These are phyloP conservation scores for Guillardia theta DNA, from an alignment of 78 protist genomes.

Conservation along the genomic window DNA sequence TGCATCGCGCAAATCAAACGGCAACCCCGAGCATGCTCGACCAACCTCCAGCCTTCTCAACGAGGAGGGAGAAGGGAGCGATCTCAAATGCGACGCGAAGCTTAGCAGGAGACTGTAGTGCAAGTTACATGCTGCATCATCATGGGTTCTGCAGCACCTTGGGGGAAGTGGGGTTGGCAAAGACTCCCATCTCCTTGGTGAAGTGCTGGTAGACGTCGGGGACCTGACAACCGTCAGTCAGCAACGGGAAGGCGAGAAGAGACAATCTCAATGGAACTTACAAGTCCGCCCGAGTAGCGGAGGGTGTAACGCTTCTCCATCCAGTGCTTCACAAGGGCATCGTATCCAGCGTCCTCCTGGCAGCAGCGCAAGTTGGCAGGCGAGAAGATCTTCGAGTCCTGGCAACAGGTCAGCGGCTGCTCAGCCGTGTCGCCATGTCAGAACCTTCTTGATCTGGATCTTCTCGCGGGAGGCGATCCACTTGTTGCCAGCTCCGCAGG, in stretches of 20 bases:
- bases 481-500: constrained; percentile 8
- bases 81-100: constrained; percentile 52
- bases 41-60: not conserved
- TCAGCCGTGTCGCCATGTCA: not conserved
- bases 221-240: not conserved
- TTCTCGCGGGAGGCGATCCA: constrained; percentile 27
- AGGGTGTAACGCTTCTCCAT: constrained; percentile 35
- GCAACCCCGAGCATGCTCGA: no score
- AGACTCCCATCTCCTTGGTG: constrained; percentile 47
- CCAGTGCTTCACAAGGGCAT: constrained; percentile 14
- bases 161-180: constrained; percentile 44
- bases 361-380: constrained; percentile 46
- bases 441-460: not conserved
- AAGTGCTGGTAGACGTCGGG: constrained; percentile 39
- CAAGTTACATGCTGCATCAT: no score
- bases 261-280: not conserved
- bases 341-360: constrained; percentile 11
- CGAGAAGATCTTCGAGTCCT: constrained; percentile 46
- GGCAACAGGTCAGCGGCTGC: not conserved
- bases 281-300: constrained; percentile 49
- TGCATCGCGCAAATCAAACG: not conserved
- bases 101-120: constrained; percentile 47
- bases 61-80: constrained; percentile 37
- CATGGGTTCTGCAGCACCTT: no score
- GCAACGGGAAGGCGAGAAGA: not conserved